Conservation (phyloP, 371 early-diverging fungal genomes). For the Saksenaea oblongispora region DNA sequence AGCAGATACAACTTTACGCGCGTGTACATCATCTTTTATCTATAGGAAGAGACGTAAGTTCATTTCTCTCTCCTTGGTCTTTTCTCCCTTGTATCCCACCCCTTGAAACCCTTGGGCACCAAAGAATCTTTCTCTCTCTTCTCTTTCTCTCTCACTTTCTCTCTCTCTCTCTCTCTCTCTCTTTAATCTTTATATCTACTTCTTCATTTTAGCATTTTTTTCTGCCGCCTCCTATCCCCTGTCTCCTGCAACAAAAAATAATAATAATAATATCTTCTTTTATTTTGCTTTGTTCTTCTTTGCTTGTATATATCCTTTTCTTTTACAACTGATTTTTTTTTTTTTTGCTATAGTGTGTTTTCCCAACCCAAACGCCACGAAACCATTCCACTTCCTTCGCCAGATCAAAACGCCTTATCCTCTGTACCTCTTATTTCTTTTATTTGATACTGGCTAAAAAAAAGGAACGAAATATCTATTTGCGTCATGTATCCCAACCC, state of each 20-base stretch:
- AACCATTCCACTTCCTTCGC: neutral
- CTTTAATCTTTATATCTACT: neutral
- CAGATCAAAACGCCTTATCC: neutral
- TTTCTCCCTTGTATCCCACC: conserved; percentile 1
- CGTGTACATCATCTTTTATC: no score
- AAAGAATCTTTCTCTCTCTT: neutral
- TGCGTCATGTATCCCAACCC: neutral
- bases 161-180: neutral
- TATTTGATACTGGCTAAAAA: neutral
- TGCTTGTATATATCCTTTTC: neutral
- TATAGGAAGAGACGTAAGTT: neutral
- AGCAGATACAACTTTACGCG: neutral
- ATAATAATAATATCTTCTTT: neutral
- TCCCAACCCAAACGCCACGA: neutral
- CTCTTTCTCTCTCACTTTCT: neutral
- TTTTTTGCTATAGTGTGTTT: neutral
- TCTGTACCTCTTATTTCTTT: neutral
- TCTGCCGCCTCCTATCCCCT: conserved; percentile 6
- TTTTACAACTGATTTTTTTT: neutral
- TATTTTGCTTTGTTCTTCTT: neutral
- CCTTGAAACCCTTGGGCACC: conserved; percentile 6
- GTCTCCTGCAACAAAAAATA: neutral
- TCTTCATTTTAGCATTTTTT: conserved; percentile 5
- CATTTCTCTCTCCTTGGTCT: neutral
- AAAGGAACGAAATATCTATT: neutral